These are phyloP conservation scores for Dendrocalamus sinicus DNA, from an alignment of 176 grass and related monocot species.

Conservation along the genomic window DNA sequence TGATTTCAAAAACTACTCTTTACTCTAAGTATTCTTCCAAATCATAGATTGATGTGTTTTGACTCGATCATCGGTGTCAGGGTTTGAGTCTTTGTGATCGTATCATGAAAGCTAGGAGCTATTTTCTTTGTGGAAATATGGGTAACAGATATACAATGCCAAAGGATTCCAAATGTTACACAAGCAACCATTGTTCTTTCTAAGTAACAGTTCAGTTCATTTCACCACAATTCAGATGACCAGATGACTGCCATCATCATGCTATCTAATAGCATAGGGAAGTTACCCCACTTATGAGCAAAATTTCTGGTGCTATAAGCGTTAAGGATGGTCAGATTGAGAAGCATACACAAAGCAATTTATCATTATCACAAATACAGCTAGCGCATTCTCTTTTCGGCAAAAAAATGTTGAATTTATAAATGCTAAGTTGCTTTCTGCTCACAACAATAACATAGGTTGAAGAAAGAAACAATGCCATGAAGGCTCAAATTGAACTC, in stretches of 20 bases:
- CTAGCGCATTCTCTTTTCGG: neutral
- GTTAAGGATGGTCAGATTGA: neutral
- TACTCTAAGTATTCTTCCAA: neutral
- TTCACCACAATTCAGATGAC: neutral
- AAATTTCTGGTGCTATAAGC: neutral
- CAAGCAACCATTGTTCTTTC: neutral
- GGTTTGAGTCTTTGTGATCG: neutral
- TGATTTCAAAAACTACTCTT: neutral
- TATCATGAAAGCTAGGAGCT: neutral
- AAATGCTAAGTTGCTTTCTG: neutral
- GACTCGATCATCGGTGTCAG: neutral
- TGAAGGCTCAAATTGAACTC: slow-evolving; percentile 54
- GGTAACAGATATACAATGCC: neutral
- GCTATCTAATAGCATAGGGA: neutral
- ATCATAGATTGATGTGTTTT: slow-evolving; percentile 17
- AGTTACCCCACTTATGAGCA: neutral
- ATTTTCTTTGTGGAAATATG: neutral
- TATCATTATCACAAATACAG: neutral
- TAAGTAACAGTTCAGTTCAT: neutral
- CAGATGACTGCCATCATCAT: neutral
- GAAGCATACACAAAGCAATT: neutral
- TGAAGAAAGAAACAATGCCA: slow-evolving; percentile 55
- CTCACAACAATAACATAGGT: slow-evolving; percentile 39
- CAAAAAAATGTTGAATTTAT: neutral
- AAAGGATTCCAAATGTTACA: neutral